Base-by-base conservation (phyloP, 192 early-diverging fungal species). In the Dimargaris cristalligena region DNA sequence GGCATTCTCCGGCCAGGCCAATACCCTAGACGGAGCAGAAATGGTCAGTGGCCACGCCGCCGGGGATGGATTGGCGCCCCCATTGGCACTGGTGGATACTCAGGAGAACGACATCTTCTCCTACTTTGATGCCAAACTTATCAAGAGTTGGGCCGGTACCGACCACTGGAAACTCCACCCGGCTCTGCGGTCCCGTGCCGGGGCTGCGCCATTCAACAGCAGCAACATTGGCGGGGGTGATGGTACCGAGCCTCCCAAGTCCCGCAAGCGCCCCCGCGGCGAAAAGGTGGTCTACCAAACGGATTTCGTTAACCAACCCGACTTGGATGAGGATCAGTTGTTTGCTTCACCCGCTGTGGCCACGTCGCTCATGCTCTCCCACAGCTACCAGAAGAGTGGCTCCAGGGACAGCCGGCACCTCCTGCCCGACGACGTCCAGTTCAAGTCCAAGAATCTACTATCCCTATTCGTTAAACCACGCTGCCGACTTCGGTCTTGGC, bases 111-210 rank as follows among this genome's bases (percentile, higher is more conserved):
- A 81, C 55, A 72, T 87, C 59, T 86, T 91, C 60, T 80, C 79
- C 25, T 92, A 94, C 67, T 94, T 95, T 78, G 92, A 94, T 71
- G 68, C 81, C 29, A 81, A 79, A 14, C 77, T 91, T 49, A 63
- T 81, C 62, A 74, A 81, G 47, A 80, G 81, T 52, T 97, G 94
- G 94, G 94, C 92, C 9, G 94, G 94, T 16, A 90, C 92, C 14
- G 88, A 86, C 60, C 87, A 90, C 65, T 97, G 92, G 92, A 89
- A 82, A 34, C 61, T 88, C 58, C 54, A 56, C 29, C 54, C 54
- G 18, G 54, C 54, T 1, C 34, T 56, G 20, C 54, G 30, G 8
- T 3, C 29, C 23, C 30, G 34, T 16, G 31, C 54, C 1, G 35
- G 44, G 3, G 59, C 60, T 28, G 65, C 54, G 22, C n/a, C n/a